Evolutionary conservation across 2,329 filamentous ascomycete genomes (phyloP).

Genomic region (Penicillium aurantiogriseum): DNA sequence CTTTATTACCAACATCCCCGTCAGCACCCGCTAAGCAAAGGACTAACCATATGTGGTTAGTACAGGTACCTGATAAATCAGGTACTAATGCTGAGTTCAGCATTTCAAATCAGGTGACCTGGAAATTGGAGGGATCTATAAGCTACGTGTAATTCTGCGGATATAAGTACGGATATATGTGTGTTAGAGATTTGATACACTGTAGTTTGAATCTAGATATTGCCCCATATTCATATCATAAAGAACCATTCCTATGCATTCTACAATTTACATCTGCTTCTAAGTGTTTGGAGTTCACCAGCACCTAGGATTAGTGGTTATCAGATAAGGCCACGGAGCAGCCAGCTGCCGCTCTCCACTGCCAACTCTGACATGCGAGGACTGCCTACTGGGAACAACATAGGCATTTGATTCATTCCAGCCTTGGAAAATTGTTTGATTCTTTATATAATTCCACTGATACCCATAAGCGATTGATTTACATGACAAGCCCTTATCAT

Average conservation of each 20-base stretch:
- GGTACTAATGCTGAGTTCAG: slow-evolving; percentile 1
- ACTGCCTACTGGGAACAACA: neutral
- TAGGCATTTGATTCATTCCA: neutral
- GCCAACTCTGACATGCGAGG: neutral
- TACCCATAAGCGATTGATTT: neutral
- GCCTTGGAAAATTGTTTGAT: neutral
- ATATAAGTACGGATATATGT: neutral
- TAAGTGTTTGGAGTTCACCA: neutral
- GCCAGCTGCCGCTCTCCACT: slow-evolving; percentile 20
- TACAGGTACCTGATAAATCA: neutral
- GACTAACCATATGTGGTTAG: neutral
- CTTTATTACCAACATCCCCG: slow-evolving; percentile 26
- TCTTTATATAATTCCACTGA: neutral
- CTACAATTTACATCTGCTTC: neutral
- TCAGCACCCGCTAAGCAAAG: slow-evolving; percentile 26
- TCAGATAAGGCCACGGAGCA: slow-evolving; percentile 32
- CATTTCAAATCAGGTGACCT: slow-evolving; percentile 3
- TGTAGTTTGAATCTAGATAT: no score
- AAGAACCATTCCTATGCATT: neutral
- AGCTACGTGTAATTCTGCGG: neutral
- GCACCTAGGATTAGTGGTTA: slow-evolving; percentile 5
- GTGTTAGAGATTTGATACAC: neutral
- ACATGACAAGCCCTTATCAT: neutral
- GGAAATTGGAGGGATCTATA: neutral
- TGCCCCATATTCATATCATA: neutral